phyloP scores from a whole-genome alignment of 1,139 yeast species.

The Ogataea hybrid region DNA sequence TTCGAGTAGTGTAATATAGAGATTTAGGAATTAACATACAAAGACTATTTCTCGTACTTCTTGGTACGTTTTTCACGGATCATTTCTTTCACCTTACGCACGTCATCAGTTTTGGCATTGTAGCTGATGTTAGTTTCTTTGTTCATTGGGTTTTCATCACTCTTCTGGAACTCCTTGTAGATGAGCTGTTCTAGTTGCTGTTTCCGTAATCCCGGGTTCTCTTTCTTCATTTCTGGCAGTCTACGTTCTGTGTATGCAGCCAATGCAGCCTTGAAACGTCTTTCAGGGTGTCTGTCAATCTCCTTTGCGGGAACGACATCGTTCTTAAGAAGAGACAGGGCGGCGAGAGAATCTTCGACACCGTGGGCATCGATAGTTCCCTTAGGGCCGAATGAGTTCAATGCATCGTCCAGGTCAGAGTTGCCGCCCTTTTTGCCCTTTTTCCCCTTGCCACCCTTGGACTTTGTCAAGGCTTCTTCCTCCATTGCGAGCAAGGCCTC shows the following conservation, averaged over 20 bases:
- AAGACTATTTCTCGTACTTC: slow-evolving; percentile 29
- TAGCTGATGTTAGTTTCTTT: slow-evolving; percentile 62
- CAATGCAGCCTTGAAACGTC: slow-evolving; percentile 82
- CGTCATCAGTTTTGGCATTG: slow-evolving; percentile 62
- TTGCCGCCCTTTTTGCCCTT: slow-evolving; percentile 43
- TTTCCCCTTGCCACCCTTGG: slow-evolving; percentile 70
- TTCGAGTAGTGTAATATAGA: slow-evolving; percentile 11
- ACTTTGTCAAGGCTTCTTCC: slow-evolving; percentile 50
- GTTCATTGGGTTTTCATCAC: slow-evolving; percentile 83
- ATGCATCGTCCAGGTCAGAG: slow-evolving; percentile 42
- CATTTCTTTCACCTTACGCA: slow-evolving; percentile 47
- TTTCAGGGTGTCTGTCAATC: slow-evolving; percentile 84
- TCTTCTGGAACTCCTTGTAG: slow-evolving; percentile 78
- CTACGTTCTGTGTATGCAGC: slow-evolving; percentile 71
- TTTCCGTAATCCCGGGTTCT: slow-evolving; percentile 76
- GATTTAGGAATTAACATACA: not conserved
- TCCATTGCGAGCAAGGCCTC: slow-evolving; percentile 61
- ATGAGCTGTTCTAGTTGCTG: slow-evolving; percentile 75
- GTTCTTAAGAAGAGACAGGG: slow-evolving; percentile 60
- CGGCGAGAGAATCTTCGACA: slow-evolving; percentile 76
- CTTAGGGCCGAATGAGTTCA: slow-evolving; percentile 27
- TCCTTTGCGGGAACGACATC: slow-evolving; percentile 59
- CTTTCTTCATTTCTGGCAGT: slow-evolving; percentile 70
- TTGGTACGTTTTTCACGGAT: slow-evolving; percentile 43
- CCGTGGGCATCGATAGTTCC: slow-evolving; percentile 66